Percentiles rank a stretch among this genome's conserved stretches.
phyloP scores from a whole-genome alignment of 2,329 filamentous ascomycete genomes.

The Epichloe uncinata region DNA sequence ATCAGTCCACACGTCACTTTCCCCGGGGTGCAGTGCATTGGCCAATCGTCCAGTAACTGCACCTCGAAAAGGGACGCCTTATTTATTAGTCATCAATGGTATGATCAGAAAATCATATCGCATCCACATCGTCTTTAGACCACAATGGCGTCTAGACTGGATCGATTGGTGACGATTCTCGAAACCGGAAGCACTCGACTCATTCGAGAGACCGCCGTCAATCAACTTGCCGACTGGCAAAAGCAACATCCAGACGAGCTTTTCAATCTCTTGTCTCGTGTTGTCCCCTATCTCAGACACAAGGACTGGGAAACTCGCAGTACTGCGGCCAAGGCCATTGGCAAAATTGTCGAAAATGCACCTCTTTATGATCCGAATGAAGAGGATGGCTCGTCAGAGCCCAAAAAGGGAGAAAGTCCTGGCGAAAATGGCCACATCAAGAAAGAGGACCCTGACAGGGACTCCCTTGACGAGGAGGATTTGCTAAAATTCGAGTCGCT shows the following conservation, averaged over 20 bases:
- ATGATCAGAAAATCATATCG: constrained; percentile 7
- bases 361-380: constrained; percentile 78
- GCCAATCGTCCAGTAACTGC: constrained; percentile 8
- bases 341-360: constrained; percentile 85
- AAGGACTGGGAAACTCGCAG: constrained; percentile 96
- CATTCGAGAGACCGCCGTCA: constrained; percentile 92
- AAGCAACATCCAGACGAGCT: constrained; percentile 96
- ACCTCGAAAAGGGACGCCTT: constrained; percentile 6
- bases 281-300: constrained; percentile 88
- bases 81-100: neutral
- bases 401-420: constrained; percentile 26
- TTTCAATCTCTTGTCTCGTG: constrained; percentile 84
- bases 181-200: constrained; percentile 94
- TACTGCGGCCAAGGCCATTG: constrained; percentile 85
- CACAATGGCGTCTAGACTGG: constrained; percentile 42
- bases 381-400: constrained; percentile 41
- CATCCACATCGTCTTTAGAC: constrained; percentile 10
- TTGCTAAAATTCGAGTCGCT: constrained; percentile 60
- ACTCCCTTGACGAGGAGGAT: constrained; percentile 37
- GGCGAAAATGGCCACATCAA: constrained; percentile 35
- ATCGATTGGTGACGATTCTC: constrained; percentile 77
- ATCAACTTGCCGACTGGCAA: constrained; percentile 94
- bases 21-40: constrained; percentile 9
- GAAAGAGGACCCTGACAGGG: constrained; percentile 46
- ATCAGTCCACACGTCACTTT: neutral